Conservation (phyloP, 805 yeast species). For the Debaryomyces tyrocola region DNA sequence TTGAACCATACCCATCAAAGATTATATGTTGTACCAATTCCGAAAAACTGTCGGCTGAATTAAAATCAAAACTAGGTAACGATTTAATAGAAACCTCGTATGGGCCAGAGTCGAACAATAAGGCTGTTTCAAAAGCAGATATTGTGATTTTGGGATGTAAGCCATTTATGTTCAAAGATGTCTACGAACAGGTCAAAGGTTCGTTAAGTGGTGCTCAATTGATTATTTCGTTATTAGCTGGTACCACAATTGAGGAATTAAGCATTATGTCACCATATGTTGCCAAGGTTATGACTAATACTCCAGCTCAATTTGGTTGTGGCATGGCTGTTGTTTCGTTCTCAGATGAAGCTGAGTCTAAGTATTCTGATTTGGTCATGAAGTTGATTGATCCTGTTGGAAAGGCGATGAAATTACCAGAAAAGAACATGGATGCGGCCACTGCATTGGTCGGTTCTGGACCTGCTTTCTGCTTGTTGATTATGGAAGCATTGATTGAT, state of each 20-base stretch:
- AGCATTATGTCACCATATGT: slow-evolving; percentile 53
- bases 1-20: slow-evolving; percentile 60
- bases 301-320: slow-evolving; percentile 89
- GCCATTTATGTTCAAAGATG: slow-evolving; percentile 72
- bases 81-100: slow-evolving; percentile 52
- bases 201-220: slow-evolving; percentile 53
- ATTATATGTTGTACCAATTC: slow-evolving; percentile 77
- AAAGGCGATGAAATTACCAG: slow-evolving; percentile 67
- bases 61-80: slow-evolving; percentile 43
- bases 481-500: slow-evolving; percentile 90
- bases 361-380: slow-evolving; percentile 48
- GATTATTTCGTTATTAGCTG: slow-evolving; percentile 85
- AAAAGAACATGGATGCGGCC: slow-evolving; percentile 94
- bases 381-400: slow-evolving; percentile 65
- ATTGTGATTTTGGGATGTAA: slow-evolving; percentile 83
- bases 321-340: slow-evolving; percentile 94
- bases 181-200: slow-evolving; percentile 51
- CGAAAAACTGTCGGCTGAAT: slow-evolving; percentile 35
- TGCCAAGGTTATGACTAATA: slow-evolving; percentile 96
- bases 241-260: slow-evolving; percentile 80
- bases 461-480: slow-evolving; percentile 87
- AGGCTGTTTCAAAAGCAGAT: slow-evolving; percentile 64
- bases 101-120: slow-evolving; percentile 43
- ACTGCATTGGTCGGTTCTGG: slow-evolving; percentile 96
- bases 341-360: slow-evolving; percentile 47